Percentiles rank a stretch among this genome's conserved stretches.
These are phyloP conservation scores for Fusarium brevicatenulatum DNA, from an alignment of 2,329 filamentous ascomycete species.

Conservation along the genomic window DNA sequence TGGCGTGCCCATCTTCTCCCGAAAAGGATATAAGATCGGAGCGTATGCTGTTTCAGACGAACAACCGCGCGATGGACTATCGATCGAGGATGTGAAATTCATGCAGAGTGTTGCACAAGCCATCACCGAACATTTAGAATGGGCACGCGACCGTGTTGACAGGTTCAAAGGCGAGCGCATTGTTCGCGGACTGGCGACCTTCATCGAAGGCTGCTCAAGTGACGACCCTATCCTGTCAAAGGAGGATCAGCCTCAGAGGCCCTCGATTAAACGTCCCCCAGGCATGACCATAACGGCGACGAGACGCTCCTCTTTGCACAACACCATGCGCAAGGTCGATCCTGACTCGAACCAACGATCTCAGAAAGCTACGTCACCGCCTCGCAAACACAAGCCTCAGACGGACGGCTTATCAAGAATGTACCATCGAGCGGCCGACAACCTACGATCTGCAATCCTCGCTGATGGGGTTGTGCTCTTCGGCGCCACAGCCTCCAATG, in stretches of 20 bases:
- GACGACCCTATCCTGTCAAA: slow-evolving; percentile 27
- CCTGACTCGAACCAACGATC: not conserved
- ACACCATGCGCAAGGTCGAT: slow-evolving; percentile 14
- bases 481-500: slow-evolving; percentile 41
- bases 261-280: slow-evolving; percentile 30
- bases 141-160: slow-evolving; percentile 61
- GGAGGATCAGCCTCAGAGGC: not conserved
- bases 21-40: slow-evolving; percentile 65
- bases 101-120: slow-evolving; percentile 66
- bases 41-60: slow-evolving; percentile 69
- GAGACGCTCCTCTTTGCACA: slow-evolving; percentile 21
- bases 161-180: slow-evolving; percentile 64
- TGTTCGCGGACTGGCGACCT: slow-evolving; percentile 63
- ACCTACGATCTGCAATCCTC: slow-evolving; percentile 45
- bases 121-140: slow-evolving; percentile 70
- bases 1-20: slow-evolving; percentile 68
- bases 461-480: slow-evolving; percentile 48
- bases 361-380: not conserved
- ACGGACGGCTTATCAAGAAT: slow-evolving; percentile 39
- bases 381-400: slow-evolving; percentile 13
- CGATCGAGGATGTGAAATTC: slow-evolving; percentile 59
- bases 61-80: slow-evolving; percentile 62
- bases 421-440: slow-evolving; percentile 44
- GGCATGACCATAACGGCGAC: slow-evolving; percentile 29
- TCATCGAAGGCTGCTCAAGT: slow-evolving; percentile 60